phyloP scores from a whole-genome alignment of 2,329 filamentous ascomycete species.

The Fusarium sp. region DNA sequence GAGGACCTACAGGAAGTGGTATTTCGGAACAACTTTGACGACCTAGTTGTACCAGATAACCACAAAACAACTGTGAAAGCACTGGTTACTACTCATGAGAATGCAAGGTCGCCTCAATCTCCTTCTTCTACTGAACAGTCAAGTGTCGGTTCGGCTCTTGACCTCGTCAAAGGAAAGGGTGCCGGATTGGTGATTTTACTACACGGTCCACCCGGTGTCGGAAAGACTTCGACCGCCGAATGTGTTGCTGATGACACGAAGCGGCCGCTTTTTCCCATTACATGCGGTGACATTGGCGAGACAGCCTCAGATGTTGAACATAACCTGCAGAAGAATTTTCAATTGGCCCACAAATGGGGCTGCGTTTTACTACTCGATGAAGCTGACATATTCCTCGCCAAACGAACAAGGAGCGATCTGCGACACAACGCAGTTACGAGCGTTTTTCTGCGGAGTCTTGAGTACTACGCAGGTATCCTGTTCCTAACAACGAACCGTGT shows the following conservation, averaged over 20 bases:
- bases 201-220: background rate
- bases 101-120: too few relatives aligned
- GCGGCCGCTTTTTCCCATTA: background rate
- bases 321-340: too few relatives aligned
- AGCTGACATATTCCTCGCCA: slow-evolving; percentile 17
- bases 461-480: background rate
- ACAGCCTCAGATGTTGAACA: slow-evolving; percentile 1
- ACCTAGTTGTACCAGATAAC: too few relatives aligned
- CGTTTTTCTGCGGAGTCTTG: background rate
- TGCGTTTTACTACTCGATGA: slow-evolving; percentile 13
- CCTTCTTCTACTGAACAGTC: too few relatives aligned
- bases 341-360: background rate
- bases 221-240: background rate
- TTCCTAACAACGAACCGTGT: background rate
- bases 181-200: background rate
- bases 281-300: background rate
- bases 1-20: too few relatives aligned
- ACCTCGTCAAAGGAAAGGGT: background rate
- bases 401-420: background rate
- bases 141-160: background rate
- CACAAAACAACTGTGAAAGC: too few relatives aligned
- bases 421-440: slow-evolving; percentile 1
- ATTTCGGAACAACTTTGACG: too few relatives aligned
- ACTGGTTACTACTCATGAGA: too few relatives aligned
- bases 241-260: background rate